A percentile compares a stretch with the other conserved stretches of the same genome.
These are phyloP conservation scores for Trichomonas gallinae DNA, from an alignment of 208 protist genomes.

Conservation along the genomic window DNA sequence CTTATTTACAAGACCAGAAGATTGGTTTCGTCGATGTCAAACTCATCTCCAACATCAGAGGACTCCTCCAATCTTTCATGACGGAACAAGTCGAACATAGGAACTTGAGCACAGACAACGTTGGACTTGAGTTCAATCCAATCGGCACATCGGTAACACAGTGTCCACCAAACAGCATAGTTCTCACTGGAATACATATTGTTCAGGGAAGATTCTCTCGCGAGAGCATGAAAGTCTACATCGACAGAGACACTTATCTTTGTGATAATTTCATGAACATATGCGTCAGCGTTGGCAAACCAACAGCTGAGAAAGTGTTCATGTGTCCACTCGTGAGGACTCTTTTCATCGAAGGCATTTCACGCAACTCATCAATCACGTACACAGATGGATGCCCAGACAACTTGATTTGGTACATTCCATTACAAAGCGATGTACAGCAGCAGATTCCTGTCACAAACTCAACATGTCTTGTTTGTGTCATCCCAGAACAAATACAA, in stretches of 20 bases:
- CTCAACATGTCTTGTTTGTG: not conserved
- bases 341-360: not conserved
- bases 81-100: not conserved
- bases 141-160: not conserved
- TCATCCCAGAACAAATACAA: not conserved
- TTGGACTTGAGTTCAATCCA: not conserved
- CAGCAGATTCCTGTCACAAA: not conserved
- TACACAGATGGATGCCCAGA: not conserved
- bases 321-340: not conserved
- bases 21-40: not conserved
- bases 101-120: not conserved
- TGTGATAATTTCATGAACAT: not conserved
- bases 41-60: not conserved
- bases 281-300: not conserved
- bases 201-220: not conserved
- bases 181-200: not conserved
- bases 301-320: not conserved
- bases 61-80: not conserved
- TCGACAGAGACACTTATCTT: not conserved
- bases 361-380: not conserved
- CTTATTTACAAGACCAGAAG: not conserved
- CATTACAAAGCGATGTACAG: not conserved
- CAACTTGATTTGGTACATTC: slow-evolving; percentile 5
- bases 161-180: not conserved
- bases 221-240: not conserved